A percentile compares a stretch with the other conserved stretches of the same genome.
These are phyloP conservation scores for Pythium sukuiense DNA, from an alignment of 352 stramenopile genomes.

Conservation along the genomic window DNA sequence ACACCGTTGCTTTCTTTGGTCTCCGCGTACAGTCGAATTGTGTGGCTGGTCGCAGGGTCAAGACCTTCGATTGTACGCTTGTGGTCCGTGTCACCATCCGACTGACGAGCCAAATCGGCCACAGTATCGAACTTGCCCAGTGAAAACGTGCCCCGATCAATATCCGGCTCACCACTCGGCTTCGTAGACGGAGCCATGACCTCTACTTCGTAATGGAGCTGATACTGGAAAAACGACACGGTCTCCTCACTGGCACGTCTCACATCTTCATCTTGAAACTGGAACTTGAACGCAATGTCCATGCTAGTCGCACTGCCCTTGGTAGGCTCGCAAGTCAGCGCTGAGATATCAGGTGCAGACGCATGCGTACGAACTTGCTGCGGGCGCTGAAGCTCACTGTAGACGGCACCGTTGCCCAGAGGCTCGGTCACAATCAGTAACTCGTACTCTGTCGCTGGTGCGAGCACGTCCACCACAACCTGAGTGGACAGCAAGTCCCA, in stretches of 20 bases:
- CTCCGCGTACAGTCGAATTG: conserved; percentile 49
- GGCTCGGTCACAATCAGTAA: conserved; percentile 59
- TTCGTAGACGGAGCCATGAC: background rate
- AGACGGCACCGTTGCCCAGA: conserved; percentile 45
- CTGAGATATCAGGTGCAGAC: conserved; percentile 42
- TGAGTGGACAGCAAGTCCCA: conserved; percentile 34
- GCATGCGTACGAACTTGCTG: conserved; percentile 51
- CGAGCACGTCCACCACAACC: conserved; percentile 32
- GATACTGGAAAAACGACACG: conserved; percentile 45
- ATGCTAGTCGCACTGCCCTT: conserved; percentile 49
- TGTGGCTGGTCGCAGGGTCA: conserved; percentile 43
- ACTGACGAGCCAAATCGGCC: conserved; percentile 33
- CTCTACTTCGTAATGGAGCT: conserved; percentile 54
- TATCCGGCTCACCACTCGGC: background rate
- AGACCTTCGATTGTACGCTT: conserved; percentile 40
- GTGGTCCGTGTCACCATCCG: conserved; percentile 19
- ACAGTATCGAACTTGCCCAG: conserved; percentile 38
- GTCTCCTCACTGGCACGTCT: conserved; percentile 25
- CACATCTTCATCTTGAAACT: conserved; percentile 45
- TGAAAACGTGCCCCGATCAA: conserved; percentile 27
- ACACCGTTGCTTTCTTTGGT: conserved; percentile 56
- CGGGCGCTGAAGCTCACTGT: conserved; percentile 37
- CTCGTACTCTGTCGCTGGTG: conserved; percentile 59
- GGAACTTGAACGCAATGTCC: conserved; percentile 40
- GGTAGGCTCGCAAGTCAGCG: conserved; percentile 27